These are phyloP conservation scores for Blastobotrys americana DNA, from an alignment of 805 yeast genomes.

Conservation along the genomic window DNA sequence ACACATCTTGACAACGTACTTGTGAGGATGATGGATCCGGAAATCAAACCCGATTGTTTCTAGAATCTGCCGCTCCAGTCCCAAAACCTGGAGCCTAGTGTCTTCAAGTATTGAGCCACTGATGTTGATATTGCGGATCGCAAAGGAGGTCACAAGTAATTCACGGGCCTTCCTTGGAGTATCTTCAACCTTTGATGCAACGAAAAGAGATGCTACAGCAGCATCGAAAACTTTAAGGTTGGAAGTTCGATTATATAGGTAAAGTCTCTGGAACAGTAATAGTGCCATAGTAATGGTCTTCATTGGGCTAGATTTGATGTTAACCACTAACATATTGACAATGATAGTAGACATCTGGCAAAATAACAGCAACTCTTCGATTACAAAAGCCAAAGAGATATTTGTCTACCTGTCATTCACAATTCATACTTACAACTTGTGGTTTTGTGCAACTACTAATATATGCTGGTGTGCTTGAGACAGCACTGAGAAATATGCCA, in stretches of 20 bases:
- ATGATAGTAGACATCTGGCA: too few species aligned
- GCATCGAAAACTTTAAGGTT: constrained; percentile 35
- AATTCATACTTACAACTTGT: too few species aligned
- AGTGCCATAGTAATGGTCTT: constrained; percentile 63
- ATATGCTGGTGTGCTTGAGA: background rate
- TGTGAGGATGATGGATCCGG: constrained; percentile 60
- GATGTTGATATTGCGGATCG: constrained; percentile 20
- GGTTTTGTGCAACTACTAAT: constrained; percentile 3
- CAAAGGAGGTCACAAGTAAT: constrained; percentile 36
- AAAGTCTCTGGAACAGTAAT: constrained; percentile 65
- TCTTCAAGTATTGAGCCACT: constrained; percentile 39
- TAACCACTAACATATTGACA: too few species aligned
- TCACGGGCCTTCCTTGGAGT: constrained; percentile 70
- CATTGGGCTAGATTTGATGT: too few species aligned
- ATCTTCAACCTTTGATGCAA: constrained; percentile 76
- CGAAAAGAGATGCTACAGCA: constrained; percentile 60
- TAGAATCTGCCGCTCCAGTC: constrained; percentile 61
- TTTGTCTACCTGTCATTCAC: too few species aligned
- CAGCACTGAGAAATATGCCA: background rate
- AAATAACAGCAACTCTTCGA: too few species aligned
- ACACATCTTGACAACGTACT: constrained; percentile 53
- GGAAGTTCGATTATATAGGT: constrained; percentile 43
- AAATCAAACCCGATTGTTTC: constrained; percentile 79
- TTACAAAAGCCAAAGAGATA: too few species aligned
- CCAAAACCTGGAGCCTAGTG: constrained; percentile 50